Base-by-base conservation (phyloP, 2,329 filamentous ascomycete species). In the Scytalidium sp. region DNA sequence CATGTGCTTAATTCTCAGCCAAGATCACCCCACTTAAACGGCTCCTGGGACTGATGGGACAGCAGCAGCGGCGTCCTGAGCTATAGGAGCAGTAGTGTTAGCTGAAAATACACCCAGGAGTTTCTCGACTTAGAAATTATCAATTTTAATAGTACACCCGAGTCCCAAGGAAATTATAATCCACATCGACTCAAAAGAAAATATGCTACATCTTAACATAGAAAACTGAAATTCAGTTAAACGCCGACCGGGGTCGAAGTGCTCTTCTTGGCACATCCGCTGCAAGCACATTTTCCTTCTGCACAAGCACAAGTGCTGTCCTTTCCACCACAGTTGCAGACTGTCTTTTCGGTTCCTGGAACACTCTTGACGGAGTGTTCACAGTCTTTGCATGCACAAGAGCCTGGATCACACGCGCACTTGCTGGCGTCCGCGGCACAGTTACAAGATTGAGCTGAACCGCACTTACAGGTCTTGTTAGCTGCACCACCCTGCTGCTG, bases 401-500 rank as follows among this genome's bases (percentile, higher is more conserved):
- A 66, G 47, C 74, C 73, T 29, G 71, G 61, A 36, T 67, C 65
- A 60, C 74, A 75, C 13, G 67, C 63, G 61, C 75, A 77, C 50
- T 70, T 68, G 52, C 64, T 67, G 47, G 69, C 61, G 51, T 64
- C 63, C 41, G 67, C 64, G 54, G 62, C 64, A 59, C 74, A 79
- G 66, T 76, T 75, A 70, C 75, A 76, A 43, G 55, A 58, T 15
- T 10, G 17, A 36, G 5, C 15, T 15, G 32, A 36, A 15, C 32
- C 32, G 17, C 74, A 79, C 66, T 76, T 75, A 70, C 75, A 76
- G 44, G 55, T 59, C 27, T 54, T 60, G 40, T 57, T 59, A 19
- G 54, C 44, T 41, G 77, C 78, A 19, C 80, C 80, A 42, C 75
- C 69, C 67, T 82, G 42, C 22, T 65, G 76, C 53, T 83, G 71